Evolutionary conservation across 148 eudicot genomes (phyloP).

Genomic region (Rhododendron mucronatum): DNA sequence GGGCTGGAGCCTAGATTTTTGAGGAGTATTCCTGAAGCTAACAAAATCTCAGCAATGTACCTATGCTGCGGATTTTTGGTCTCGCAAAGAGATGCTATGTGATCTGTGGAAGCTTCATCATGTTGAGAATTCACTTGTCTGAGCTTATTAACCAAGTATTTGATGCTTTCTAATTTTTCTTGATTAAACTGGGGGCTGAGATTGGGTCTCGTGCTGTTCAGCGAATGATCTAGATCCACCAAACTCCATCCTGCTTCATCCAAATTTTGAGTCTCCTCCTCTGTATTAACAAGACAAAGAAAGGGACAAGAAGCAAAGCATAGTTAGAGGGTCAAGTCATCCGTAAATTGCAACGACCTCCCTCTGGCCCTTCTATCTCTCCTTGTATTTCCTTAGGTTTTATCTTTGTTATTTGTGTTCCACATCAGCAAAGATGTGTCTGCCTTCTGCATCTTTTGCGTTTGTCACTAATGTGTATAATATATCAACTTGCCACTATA

Average conservation of each 20-base stretch:
- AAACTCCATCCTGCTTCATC: constrained; percentile 36
- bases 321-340: not conserved
- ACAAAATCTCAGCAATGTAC: constrained; percentile 50
- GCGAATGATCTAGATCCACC: constrained; percentile 20
- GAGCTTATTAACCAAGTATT: constrained; percentile 33
- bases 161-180: constrained; percentile 27
- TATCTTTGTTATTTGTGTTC: not conserved
- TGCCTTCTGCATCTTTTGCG: not conserved
- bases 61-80: constrained; percentile 31
- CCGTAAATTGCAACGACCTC: not conserved
- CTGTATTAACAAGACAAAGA: constrained; percentile 25
- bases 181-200: constrained; percentile 15
- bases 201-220: constrained; percentile 23
- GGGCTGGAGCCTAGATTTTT: constrained; percentile 29
- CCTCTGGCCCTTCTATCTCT: not conserved
- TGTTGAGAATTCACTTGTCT: constrained; percentile 24
- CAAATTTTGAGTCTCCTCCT: constrained; percentile 26
- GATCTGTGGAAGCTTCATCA: constrained; percentile 19
- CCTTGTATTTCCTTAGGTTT: not conserved
- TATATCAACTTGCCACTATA: not conserved
- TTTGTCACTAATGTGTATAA: not conserved
- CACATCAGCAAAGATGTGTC: not conserved
- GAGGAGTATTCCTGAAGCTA: constrained; percentile 49
- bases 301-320: not conserved
- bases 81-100: constrained; percentile 18